Evolutionary conservation across 805 yeast genomes (phyloP).

Genomic region (Candida lessepsii): DNA sequence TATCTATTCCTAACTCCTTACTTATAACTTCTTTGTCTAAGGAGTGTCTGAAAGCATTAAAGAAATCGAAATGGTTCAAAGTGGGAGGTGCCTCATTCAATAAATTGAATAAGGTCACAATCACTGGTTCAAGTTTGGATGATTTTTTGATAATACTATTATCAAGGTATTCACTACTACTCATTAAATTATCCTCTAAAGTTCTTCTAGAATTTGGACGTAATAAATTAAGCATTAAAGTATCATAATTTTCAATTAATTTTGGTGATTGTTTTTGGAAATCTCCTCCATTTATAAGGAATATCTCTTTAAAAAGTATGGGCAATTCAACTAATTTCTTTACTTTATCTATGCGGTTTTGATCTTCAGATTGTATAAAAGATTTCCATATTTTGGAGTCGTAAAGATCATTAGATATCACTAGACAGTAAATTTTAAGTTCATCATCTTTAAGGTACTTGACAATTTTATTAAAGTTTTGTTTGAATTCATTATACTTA

Average conservation of each 20-base stretch:
- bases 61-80: conserved; percentile 68
- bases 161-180: conserved; percentile 8
- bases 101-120: conserved; percentile 59
- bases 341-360: conserved; percentile 1
- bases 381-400: conserved; percentile 25
- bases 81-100: conserved; percentile 76
- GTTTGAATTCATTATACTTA: conserved; percentile 24
- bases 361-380: conserved; percentile 15
- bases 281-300: conserved; percentile 35
- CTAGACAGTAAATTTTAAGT: conserved; percentile 31
- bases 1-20: conserved; percentile 13
- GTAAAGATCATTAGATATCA: conserved; percentile 27
- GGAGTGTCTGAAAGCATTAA: conserved; percentile 55
- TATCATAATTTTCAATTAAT: conserved; percentile 38
- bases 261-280: conserved; percentile 17
- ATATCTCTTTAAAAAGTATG: conserved; percentile 38
- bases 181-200: conserved; percentile 31
- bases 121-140: conserved; percentile 37
- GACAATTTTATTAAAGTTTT: conserved; percentile 25
- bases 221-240: conserved; percentile 36
- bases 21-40: conserved; percentile 29
- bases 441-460: conserved; percentile 20
- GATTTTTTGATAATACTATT: conserved; percentile 1
- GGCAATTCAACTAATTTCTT: conserved; percentile 1
- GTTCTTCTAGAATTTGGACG: conserved; percentile 35